Conservation (phyloP, 768 basidiomycete genomes). For the Clitopilus hobsonii region DNA sequence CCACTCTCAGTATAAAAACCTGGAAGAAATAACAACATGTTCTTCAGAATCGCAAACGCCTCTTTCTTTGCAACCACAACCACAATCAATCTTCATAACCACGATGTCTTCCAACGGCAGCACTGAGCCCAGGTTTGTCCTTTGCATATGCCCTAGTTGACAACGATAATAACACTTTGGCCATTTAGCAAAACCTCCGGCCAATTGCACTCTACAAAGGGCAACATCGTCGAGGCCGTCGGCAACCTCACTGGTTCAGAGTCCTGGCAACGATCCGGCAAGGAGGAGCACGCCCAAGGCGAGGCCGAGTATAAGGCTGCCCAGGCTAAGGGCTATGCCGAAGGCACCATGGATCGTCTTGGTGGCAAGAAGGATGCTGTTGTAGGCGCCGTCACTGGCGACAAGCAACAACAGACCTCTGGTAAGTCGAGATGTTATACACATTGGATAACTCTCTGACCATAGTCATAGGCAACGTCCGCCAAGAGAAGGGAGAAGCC, state of each 20-base stretch:
- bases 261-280: constrained; percentile 41
- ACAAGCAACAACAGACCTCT: constrained; percentile 33
- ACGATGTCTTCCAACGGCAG: constrained; percentile 14
- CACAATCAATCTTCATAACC: background rate
- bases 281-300: constrained; percentile 45
- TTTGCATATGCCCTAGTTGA: too few relatives aligned
- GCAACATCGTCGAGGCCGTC: constrained; percentile 27
- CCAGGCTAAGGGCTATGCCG: constrained; percentile 42
- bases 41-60: background rate
- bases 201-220: constrained; percentile 39
- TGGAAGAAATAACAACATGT: background rate
- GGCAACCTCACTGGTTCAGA: constrained; percentile 41
- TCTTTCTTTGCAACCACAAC: background rate
- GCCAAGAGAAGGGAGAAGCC: constrained; percentile 17
- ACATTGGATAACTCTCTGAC: background rate
- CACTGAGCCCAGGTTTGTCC: constrained; percentile 9
- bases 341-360: constrained; percentile 41
- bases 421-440: constrained; percentile 22
- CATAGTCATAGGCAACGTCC: constrained; percentile 33
- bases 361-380: constrained; percentile 42
- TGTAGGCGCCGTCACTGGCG: constrained; percentile 45
- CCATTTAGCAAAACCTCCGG: constrained; percentile 32
- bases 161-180: too few relatives aligned
- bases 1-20: background rate
- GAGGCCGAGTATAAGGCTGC: constrained; percentile 44